phyloP scores from a whole-genome alignment of 352 stramenopile species.

The Pythium volutum region DNA sequence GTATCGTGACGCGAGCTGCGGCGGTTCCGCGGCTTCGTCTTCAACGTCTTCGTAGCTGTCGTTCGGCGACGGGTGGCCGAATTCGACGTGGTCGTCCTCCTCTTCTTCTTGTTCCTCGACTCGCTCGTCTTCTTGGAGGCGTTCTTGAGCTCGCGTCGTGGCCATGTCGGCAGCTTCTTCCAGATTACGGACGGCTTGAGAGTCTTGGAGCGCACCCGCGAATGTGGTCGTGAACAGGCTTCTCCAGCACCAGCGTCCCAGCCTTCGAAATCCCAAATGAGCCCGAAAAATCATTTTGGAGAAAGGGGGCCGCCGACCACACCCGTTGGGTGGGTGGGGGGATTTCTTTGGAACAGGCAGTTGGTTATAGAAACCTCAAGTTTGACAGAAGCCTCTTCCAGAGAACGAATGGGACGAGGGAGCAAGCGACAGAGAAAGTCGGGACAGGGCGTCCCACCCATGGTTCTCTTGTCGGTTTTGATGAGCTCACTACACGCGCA shows the following conservation, averaged over 20 bases:
- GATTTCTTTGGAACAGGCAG: neutral
- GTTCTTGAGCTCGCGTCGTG: neutral
- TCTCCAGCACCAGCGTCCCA: neutral
- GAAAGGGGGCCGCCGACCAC: neutral
- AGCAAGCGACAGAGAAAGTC: neutral
- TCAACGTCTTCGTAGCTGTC: neutral
- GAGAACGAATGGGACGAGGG: neutral
- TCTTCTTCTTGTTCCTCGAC: constrained; percentile 1
- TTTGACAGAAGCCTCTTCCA: neutral
- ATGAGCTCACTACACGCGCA: neutral
- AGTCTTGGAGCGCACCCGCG: neutral
- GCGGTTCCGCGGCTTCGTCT: neutral
- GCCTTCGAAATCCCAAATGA: constrained; percentile 12
- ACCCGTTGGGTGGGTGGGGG: neutral
- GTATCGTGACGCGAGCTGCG: constrained; percentile 2
- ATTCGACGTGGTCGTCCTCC: constrained; percentile 1
- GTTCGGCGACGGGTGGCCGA: neutral
- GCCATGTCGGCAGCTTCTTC: constrained; percentile 13
- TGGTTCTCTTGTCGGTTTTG: no score
- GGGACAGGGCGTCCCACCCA: neutral
- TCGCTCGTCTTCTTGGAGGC: neutral
- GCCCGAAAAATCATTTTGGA: neutral
- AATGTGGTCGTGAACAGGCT: neutral
- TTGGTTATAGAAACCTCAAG: neutral
- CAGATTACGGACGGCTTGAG: neutral